Percentiles rank a stretch among this genome's conserved stretches.
Conservation (phyloP, 2,329 filamentous ascomycete genomes). For the Elsinoe necatrix region DNA sequence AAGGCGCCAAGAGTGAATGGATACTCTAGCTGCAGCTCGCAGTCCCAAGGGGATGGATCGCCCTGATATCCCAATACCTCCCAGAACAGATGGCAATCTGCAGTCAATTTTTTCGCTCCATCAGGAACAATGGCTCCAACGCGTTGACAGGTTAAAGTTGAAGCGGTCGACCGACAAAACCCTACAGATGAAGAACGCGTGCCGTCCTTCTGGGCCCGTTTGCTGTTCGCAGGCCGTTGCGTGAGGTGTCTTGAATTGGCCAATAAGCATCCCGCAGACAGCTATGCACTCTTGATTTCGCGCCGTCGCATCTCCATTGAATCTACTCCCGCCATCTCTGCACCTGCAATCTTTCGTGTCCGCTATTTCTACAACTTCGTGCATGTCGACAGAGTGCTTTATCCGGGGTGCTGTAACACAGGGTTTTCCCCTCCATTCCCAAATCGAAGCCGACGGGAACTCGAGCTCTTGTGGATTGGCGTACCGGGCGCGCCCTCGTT, state of each 20-base stretch:
- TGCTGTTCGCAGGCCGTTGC: conserved; percentile 13
- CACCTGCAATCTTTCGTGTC: background rate
- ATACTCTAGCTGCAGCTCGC: background rate
- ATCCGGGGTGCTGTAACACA: background rate
- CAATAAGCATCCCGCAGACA: background rate
- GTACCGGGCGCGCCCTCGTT: conserved; percentile 8
- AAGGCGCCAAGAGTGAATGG: background rate
- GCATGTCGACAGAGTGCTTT: background rate
- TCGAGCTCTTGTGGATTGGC: conserved; percentile 1
- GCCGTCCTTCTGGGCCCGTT: background rate
- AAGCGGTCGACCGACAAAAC: background rate
- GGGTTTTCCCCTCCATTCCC: background rate
- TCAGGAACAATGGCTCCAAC: background rate
- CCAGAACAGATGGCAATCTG: background rate
- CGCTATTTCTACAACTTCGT: background rate
- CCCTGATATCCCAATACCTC: background rate
- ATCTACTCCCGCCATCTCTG: conserved; percentile 8
- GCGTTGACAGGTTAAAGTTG: background rate
- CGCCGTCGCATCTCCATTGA: conserved; percentile 9
- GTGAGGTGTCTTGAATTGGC: conserved; percentile 9
- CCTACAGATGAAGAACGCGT: background rate
- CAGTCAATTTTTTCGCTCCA: background rate
- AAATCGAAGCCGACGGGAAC: conserved; percentile 8
- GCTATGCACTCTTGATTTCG: conserved; percentile 1
- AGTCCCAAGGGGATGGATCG: conserved; percentile 6